These are phyloP conservation scores for Colletotrichum plurivorum DNA, from an alignment of 2,329 filamentous ascomycete species.

Conservation along the genomic window DNA sequence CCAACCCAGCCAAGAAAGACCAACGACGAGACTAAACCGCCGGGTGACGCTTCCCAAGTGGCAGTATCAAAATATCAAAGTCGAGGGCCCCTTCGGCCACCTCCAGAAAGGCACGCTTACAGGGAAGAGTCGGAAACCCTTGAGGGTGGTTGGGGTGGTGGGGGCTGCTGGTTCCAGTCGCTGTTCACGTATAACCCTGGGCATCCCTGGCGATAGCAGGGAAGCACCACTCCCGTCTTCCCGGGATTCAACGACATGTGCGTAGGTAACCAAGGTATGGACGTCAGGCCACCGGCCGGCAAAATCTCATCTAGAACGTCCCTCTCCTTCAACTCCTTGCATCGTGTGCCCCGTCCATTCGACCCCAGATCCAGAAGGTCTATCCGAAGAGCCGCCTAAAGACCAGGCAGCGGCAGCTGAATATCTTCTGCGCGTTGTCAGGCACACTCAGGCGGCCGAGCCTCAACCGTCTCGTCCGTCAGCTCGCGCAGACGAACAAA, in stretches of 20 bases:
- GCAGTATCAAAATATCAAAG: constrained; percentile 2
- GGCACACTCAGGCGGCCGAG: background rate
- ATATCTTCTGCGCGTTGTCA: background rate
- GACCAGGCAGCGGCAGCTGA: background rate
- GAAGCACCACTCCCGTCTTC: constrained; percentile 9
- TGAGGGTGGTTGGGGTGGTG: constrained; percentile 11
- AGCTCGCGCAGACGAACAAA: background rate
- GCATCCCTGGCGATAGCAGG: constrained; percentile 17
- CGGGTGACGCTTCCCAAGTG: background rate
- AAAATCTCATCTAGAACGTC: constrained; percentile 8
- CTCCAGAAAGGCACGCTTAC: background rate
- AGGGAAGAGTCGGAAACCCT: constrained; percentile 1
- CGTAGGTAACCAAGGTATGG: background rate
- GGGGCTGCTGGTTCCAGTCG: background rate
- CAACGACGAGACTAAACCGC: too few species aligned
- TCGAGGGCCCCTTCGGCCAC: background rate
- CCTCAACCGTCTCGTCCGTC: background rate
- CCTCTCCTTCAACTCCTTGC: constrained; percentile 21
- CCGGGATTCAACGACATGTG: constrained; percentile 1
- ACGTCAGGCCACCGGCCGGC: background rate
- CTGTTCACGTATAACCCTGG: constrained; percentile 21
- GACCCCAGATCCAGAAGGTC: constrained; percentile 8
- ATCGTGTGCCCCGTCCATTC: background rate
- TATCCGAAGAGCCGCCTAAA: background rate
- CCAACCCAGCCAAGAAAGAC: too few species aligned